Evolutionary conservation across 768 basidiomycete species (phyloP), one percentile per base, ranked within the genome.

Genomic region (Lentinula edodes): DNA sequence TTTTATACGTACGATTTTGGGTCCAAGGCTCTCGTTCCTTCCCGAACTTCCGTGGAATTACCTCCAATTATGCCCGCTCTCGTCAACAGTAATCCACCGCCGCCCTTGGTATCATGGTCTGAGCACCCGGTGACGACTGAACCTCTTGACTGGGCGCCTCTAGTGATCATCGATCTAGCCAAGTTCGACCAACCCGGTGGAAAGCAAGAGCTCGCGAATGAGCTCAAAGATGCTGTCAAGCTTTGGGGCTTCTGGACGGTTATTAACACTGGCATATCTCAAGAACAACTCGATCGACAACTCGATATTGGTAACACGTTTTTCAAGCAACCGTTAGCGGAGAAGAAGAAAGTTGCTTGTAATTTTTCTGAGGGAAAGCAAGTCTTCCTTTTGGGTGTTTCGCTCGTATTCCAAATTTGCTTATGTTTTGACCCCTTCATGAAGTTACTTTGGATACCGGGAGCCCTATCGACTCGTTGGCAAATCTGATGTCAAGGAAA

Each of bases 181-280:
- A 70, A 69, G 55, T 74, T 73, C 7, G 63, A 70, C 38, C 69
- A 65, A 10, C 64, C 70, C 0, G 75, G 73, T n/a, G 72, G 70
- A 18, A 72, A 73, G 34, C 64, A 67, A 3, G 52, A 46, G 18
- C 69, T 81, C 1, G 74, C 72, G 0, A 58, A 55, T 2, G 70
- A 78, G 52, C 66, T 80, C 16, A 70, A 68, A 61, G 70, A 77
- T 58, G 79, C 78, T 0, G 68, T 79, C 52, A 70, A 72, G 53
- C 74, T 69, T 6, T 70, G 73, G 51, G 77, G 80, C 5, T 81
- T 81, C 65, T 75, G 79, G 67, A 75, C 75, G 20, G 73, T 79
- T 35, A 68, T 74, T 58, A 73, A 73, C 52, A 70, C 72, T 48
- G 77, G 78, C 16, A 74, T 80, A 60, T 55, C 66, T 20, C 74